Conservation (phyloP, 352 stramenopile genomes). For the Elongisporangium prolatum region DNA sequence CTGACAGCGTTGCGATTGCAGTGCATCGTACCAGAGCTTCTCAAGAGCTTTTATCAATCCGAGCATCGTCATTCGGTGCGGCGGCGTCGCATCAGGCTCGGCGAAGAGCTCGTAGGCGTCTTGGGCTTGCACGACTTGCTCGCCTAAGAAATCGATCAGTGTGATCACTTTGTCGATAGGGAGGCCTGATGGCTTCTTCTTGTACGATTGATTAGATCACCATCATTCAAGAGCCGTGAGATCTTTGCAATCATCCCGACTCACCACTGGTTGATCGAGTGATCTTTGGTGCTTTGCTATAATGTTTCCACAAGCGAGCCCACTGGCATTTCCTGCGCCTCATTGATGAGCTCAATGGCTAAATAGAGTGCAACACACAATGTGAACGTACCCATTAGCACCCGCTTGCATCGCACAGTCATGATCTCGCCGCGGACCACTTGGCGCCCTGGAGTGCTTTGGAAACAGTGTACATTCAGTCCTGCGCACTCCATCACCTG, state of each 20-base stretch:
- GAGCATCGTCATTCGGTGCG: conserved; percentile 34
- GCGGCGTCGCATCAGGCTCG: conserved; percentile 9
- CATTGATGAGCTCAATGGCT: no score
- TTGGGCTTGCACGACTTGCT: conserved; percentile 51
- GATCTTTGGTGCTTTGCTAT: background rate
- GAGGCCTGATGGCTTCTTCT: conserved; percentile 5
- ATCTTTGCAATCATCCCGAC: background rate
- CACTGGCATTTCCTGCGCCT: background rate
- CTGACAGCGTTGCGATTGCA: no score
- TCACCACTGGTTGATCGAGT: background rate
- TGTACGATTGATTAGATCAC: background rate
- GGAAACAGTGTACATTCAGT: background rate
- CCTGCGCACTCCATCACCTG: background rate
- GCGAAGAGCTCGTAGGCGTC: conserved; percentile 46
- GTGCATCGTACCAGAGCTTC: conserved; percentile 38
- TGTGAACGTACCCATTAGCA: conserved; percentile 11
- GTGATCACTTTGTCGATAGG: conserved; percentile 40
- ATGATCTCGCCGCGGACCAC: conserved; percentile 49
- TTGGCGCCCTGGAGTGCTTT: conserved; percentile 21
- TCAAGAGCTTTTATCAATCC: conserved; percentile 39
- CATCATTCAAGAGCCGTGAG: background rate
- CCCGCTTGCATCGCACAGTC: conserved; percentile 38
- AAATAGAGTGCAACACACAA: no score
- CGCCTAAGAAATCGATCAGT: conserved; percentile 56
- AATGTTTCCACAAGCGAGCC: background rate